Percentiles rank a stretch among this genome's conserved stretches.
phyloP scores from a whole-genome alignment of 2,329 filamentous ascomycete species.

The Botrytis cinerea region DNA sequence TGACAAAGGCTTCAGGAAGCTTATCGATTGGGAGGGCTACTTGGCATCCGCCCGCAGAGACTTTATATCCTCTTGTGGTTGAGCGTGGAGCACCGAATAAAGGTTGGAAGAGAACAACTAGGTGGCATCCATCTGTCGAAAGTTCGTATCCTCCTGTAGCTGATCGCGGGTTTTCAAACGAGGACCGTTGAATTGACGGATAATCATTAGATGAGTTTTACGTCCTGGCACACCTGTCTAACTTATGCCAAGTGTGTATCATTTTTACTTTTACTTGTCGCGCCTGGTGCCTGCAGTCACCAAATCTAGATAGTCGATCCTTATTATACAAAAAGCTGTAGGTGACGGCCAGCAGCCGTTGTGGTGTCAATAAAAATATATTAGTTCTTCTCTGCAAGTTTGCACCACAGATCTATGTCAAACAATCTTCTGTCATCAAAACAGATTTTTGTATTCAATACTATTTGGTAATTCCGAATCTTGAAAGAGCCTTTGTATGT shows the following conservation, averaged over 20 bases:
- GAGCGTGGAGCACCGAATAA: background rate
- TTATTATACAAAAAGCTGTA: background rate
- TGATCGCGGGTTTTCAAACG: background rate
- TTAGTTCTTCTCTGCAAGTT: background rate
- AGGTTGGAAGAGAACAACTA: background rate
- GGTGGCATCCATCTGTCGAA: background rate
- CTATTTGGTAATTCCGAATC: background rate
- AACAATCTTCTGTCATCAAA: background rate
- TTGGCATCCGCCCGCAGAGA: conserved; percentile 6
- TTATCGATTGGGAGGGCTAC: background rate
- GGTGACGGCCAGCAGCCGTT: background rate
- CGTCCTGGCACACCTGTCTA: background rate
- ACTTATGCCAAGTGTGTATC: no score
- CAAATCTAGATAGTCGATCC: background rate
- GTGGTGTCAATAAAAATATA: background rate
- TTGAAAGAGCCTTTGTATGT: background rate
- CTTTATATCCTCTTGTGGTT: background rate
- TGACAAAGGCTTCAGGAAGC: background rate
- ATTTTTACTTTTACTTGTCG: background rate
- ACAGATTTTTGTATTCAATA: background rate
- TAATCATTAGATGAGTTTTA: background rate
- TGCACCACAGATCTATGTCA: background rate
- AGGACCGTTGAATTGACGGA: background rate
- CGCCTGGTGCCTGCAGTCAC: background rate
- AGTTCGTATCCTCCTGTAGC: background rate